Conservation (phyloP, 1,284 basidiomycete species). For the Ganoderma boninense region DNA sequence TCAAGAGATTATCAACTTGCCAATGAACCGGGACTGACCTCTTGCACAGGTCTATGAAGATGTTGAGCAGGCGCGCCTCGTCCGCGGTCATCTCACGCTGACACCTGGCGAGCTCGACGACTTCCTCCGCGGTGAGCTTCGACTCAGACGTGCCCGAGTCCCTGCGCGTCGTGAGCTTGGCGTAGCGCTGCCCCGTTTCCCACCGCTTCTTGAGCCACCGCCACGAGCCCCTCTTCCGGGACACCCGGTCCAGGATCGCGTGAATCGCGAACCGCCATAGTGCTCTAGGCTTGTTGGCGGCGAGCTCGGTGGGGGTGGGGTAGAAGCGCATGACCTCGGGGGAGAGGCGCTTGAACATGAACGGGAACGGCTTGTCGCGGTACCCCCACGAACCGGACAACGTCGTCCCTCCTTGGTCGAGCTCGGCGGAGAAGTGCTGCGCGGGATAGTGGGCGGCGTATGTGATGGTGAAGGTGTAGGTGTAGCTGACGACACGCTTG, state of each 20-base stretch:
- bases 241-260: constrained; percentile 23
- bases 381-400: constrained; percentile 10
- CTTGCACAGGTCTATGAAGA: neutral
- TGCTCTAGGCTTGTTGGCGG: constrained; percentile 26
- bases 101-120: constrained; percentile 5
- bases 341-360: constrained; percentile 27
- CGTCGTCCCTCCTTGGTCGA: neutral
- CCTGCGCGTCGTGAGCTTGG: neutral
- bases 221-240: constrained; percentile 9
- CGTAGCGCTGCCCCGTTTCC: constrained; percentile 1
- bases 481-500: neutral
- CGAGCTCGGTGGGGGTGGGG: constrained; percentile 30
- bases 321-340: constrained; percentile 31
- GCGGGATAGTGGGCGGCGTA: constrained; percentile 1
- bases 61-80: neutral
- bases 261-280: constrained; percentile 38
- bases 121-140: constrained; percentile 4
- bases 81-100: constrained; percentile 5
- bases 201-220: constrained; percentile 5
- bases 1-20: neutral
- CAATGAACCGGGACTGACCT: constrained; percentile 3
- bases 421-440: neutral
- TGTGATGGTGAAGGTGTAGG: constrained; percentile 1
- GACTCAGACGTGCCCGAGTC: neutral
- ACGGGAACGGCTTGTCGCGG: constrained; percentile 1